These are phyloP conservation scores for Leishmania braziliensis DNA, from an alignment of 208 protist species.

Conservation along the genomic window DNA sequence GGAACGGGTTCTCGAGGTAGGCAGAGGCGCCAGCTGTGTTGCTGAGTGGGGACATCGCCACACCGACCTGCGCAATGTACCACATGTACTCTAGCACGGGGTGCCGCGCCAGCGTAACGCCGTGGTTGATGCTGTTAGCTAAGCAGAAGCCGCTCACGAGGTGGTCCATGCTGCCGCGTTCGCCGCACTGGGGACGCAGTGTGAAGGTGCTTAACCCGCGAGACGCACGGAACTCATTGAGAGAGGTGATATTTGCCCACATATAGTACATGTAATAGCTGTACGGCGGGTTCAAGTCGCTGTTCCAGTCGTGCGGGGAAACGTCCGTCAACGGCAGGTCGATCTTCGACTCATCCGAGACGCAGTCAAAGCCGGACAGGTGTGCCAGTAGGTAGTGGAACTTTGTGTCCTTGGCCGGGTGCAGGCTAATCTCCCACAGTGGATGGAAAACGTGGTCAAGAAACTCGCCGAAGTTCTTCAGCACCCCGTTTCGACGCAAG, in stretches of 20 bases:
- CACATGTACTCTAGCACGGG: slow-evolving; percentile 98
- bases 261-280: slow-evolving; percentile 98
- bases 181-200: slow-evolving; percentile 97
- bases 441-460: slow-evolving; percentile 97
- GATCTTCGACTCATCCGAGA: slow-evolving; percentile 96
- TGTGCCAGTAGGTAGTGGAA: slow-evolving; percentile 96
- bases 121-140: slow-evolving; percentile 97
- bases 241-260: slow-evolving; percentile 97
- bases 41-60: slow-evolving; percentile 98
- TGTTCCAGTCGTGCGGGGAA: slow-evolving; percentile 93
- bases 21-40: slow-evolving; percentile 97
- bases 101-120: slow-evolving; percentile 94
- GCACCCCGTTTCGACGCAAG: slow-evolving; percentile 71
- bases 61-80: slow-evolving; percentile 97
- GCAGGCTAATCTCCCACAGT: slow-evolving; percentile 97
- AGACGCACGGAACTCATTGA: slow-evolving; percentile 95
- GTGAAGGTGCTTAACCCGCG: slow-evolving; percentile 84
- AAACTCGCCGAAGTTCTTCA: slow-evolving; percentile 95
- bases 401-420: slow-evolving; percentile 94
- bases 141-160: slow-evolving; percentile 95
- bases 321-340: slow-evolving; percentile 82
- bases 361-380: slow-evolving; percentile 96
- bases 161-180: slow-evolving; percentile 92
- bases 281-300: slow-evolving; percentile 97
- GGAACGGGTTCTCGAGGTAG: slow-evolving; percentile 97